phyloP scores from a whole-genome alignment of 2,329 filamentous ascomycete genomes.

The Talaromyces sp. region DNA sequence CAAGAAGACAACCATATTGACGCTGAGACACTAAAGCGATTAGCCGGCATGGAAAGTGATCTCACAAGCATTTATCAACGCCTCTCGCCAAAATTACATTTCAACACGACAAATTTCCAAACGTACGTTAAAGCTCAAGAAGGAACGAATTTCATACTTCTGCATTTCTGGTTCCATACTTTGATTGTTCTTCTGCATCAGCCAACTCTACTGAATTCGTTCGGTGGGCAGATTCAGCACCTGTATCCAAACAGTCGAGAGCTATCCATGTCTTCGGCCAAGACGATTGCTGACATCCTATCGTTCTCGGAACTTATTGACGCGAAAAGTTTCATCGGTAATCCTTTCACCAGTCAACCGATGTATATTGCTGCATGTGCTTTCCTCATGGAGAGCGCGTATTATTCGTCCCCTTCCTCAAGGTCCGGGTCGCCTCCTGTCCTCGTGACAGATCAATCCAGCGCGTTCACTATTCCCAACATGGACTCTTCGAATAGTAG shows the following conservation, averaged over 20 bases:
- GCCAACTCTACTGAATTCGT: slow-evolving; percentile 73
- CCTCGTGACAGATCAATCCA: slow-evolving; percentile 28
- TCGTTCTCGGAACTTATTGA: slow-evolving; percentile 82
- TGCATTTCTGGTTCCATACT: slow-evolving; percentile 87
- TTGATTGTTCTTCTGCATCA: slow-evolving; percentile 80
- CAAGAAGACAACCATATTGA: slow-evolving; percentile 66
- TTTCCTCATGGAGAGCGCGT: slow-evolving; percentile 75
- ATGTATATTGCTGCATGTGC: slow-evolving; percentile 90
- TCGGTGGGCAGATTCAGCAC: slow-evolving; percentile 63
- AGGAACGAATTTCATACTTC: slow-evolving; percentile 77
- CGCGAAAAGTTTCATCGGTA: slow-evolving; percentile 77
- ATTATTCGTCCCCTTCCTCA: slow-evolving; percentile 62
- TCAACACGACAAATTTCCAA: slow-evolving; percentile 81
- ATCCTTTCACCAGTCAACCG: slow-evolving; percentile 83
- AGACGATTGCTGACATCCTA: slow-evolving; percentile 84
- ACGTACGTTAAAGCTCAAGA: slow-evolving; percentile 75
- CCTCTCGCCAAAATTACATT: slow-evolving; percentile 69
- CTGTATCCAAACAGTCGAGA: slow-evolving; percentile 76
- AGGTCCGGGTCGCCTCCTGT: slow-evolving; percentile 52
- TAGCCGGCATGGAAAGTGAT: slow-evolving; percentile 74
- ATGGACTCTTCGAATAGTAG: slow-evolving; percentile 25
- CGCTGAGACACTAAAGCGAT: slow-evolving; percentile 63
- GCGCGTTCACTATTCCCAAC: slow-evolving; percentile 32
- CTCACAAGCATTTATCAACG: slow-evolving; percentile 70
- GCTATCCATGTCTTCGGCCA: slow-evolving; percentile 78